Evolutionary conservation across 768 basidiomycete species (phyloP).

Genomic region (Mycena galopus): DNA sequence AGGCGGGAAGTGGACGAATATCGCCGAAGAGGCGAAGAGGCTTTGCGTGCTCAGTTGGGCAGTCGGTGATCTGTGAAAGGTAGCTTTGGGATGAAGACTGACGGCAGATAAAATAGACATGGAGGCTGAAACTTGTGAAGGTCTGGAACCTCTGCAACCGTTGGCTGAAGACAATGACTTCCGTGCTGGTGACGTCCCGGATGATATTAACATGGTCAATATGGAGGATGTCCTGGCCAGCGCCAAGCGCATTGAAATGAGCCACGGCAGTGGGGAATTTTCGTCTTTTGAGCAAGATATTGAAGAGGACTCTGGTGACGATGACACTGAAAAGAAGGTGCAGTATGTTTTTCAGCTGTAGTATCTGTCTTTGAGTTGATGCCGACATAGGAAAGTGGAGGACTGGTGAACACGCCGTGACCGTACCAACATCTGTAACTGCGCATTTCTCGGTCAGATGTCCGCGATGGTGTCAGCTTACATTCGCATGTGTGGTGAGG

Average conservation of each 20-base stretch:
- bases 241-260: background rate
- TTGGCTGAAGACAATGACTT: background rate
- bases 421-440: background rate
- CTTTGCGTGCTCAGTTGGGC: background rate
- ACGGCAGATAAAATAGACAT: background rate
- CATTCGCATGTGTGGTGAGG: background rate
- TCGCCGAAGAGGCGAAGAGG: background rate
- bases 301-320: background rate
- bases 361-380: background rate
- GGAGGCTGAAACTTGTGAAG: background rate
- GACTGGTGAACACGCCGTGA: background rate
- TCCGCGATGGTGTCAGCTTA: background rate
- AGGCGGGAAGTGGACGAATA: background rate
- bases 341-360: too few species aligned
- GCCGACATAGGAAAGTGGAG: background rate
- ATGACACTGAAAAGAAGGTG: background rate
- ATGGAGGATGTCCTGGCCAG: background rate
- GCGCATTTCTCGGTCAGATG: background rate
- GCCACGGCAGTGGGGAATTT: background rate
- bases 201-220: background rate
- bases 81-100: background rate
- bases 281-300: background rate
- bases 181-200: background rate
- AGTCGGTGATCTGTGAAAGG: background rate
- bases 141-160: background rate